phyloP scores from a whole-genome alignment of 441 rosid species.

The Omphalea diandra region DNA sequence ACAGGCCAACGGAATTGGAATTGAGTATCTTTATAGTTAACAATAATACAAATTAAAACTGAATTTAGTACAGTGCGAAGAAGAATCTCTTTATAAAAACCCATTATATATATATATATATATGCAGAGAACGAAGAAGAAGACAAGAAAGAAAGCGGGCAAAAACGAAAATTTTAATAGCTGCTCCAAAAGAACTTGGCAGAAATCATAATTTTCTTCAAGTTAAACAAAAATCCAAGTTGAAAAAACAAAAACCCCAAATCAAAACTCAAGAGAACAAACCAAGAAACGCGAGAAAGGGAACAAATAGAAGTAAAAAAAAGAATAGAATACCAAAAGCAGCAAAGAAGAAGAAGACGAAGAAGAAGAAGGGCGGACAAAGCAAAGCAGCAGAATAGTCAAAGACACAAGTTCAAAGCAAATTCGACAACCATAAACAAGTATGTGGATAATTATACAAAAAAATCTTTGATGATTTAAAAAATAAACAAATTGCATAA shows the following conservation, averaged over 20 bases:
- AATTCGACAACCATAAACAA: slow-evolving; percentile 17
- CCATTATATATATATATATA: slow-evolving; percentile 9
- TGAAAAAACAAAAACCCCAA: slow-evolving; percentile 14
- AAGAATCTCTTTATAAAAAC: slow-evolving; percentile 5
- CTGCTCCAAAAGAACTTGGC: not conserved
- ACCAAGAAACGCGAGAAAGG: slow-evolving; percentile 4
- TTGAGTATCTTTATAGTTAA: slow-evolving; percentile 21
- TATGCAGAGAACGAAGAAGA: not conserved
- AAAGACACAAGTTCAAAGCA: slow-evolving; percentile 18
- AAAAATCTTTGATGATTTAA: not conserved
- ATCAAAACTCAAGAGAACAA: slow-evolving; percentile 18
- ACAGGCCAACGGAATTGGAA: slow-evolving; percentile 12
- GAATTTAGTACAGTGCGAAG: slow-evolving; percentile 2
- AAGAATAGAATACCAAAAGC: not conserved
- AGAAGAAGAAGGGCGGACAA: not conserved
- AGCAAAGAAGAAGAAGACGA: not conserved
- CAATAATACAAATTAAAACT: slow-evolving; percentile 12
- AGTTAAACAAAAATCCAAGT: not conserved
- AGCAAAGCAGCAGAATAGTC: not conserved
- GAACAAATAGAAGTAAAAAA: no score
- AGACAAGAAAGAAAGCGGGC: not conserved
- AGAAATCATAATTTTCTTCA: slow-evolving; percentile 1
- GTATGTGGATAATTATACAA: not conserved
- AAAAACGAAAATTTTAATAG: not conserved
- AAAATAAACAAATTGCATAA: not conserved